phyloP scores from a whole-genome alignment of 208 protist genomes.

The Phytomonas francai region DNA sequence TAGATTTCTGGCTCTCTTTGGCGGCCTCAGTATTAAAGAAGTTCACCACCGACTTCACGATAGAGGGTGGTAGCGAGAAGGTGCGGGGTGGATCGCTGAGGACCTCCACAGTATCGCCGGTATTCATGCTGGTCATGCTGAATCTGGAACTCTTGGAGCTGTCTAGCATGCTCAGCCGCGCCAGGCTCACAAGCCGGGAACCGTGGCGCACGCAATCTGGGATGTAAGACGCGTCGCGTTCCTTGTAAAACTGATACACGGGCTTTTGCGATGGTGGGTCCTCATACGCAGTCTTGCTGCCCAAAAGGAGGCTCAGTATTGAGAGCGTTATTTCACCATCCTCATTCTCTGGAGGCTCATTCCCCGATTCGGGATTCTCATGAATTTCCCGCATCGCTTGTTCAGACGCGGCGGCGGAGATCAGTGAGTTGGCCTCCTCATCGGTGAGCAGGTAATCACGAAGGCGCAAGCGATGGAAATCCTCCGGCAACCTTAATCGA shows the following conservation, averaged over 20 bases:
- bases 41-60: slow-evolving; percentile 45
- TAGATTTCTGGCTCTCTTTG: slow-evolving; percentile 37
- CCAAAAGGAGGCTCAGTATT: slow-evolving; percentile 24
- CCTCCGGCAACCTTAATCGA: slow-evolving; percentile 28
- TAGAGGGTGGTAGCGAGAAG: slow-evolving; percentile 41
- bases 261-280: slow-evolving; percentile 25
- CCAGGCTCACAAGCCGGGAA: slow-evolving; percentile 56
- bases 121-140: slow-evolving; percentile 13
- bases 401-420: slow-evolving; percentile 19
- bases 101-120: slow-evolving; percentile 15
- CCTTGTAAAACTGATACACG: slow-evolving; percentile 49
- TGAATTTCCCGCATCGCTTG: slow-evolving; percentile 3
- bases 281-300: slow-evolving; percentile 24
- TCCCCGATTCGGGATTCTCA: not conserved
- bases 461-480: slow-evolving; percentile 66
- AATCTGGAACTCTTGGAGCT: slow-evolving; percentile 11
- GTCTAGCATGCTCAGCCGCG: slow-evolving; percentile 36
- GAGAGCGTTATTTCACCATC: slow-evolving; percentile 15
- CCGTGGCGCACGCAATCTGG: slow-evolving; percentile 57
- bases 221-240: slow-evolving; percentile 65
- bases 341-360: not conserved
- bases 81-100: slow-evolving; percentile 32
- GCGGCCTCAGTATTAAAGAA: slow-evolving; percentile 55
- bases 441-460: slow-evolving; percentile 34
- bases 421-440: slow-evolving; percentile 42